Conservation (phyloP, 2,329 filamentous ascomycete species). For the Ascochyta fabae region DNA sequence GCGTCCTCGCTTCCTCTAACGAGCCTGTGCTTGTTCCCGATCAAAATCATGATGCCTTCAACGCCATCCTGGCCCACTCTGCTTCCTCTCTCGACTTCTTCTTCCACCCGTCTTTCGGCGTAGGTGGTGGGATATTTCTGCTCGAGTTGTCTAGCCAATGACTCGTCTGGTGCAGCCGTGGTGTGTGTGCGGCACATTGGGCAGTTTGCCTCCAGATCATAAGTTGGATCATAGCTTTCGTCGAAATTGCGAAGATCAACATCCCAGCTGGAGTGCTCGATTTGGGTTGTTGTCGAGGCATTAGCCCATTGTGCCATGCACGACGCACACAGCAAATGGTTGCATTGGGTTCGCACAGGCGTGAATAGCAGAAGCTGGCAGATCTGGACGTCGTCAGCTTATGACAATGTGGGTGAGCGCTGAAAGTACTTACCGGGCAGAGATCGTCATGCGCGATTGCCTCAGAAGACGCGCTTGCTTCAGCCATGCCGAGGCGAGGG, state of each 20-base stretch:
- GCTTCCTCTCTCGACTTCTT: conserved; percentile 35
- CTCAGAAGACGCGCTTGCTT: conserved; percentile 17
- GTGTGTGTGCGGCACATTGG: conserved; percentile 56
- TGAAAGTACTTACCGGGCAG: conserved; percentile 43
- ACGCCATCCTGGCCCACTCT: conserved; percentile 35
- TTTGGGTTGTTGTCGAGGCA: conserved; percentile 44
- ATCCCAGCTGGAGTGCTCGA: conserved; percentile 48
- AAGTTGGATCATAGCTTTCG: conserved; percentile 36
- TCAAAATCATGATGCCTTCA: conserved; percentile 52
- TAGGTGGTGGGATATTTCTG: conserved; percentile 48
- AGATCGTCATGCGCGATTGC: conserved; percentile 50
- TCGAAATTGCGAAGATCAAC: conserved; percentile 51
- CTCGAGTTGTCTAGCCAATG: conserved; percentile 36
- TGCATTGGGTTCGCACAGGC: conserved; percentile 53
- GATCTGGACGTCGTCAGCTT: conserved; percentile 33
- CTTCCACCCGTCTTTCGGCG: conserved; percentile 45
- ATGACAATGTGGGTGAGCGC: no score
- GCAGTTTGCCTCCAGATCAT: conserved; percentile 51
- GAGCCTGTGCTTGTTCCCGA: conserved; percentile 52
- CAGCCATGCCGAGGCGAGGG: conserved; percentile 16
- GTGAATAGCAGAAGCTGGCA: conserved; percentile 53
- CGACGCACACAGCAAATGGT: conserved; percentile 53
- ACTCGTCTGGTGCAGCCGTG: conserved; percentile 39
- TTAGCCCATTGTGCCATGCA: conserved; percentile 58
- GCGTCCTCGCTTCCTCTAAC: conserved; percentile 26